Base-by-base conservation (phyloP, 2,329 filamentous ascomycete genomes). In the Aspergillus brunneoviolaceus region DNA sequence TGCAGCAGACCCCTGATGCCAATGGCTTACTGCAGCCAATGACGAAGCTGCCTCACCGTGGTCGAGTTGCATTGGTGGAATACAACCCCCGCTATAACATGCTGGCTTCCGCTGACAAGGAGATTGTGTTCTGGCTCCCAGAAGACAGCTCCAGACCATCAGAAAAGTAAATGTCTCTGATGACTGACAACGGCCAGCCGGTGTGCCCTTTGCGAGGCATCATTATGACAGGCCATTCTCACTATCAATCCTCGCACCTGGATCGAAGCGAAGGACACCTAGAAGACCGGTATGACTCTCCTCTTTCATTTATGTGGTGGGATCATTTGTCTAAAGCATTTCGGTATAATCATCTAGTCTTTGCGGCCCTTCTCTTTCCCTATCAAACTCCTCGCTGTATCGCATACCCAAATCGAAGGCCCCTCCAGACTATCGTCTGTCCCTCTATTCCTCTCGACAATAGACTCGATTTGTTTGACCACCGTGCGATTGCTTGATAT, bases 1-100 rank as follows among this genome's bases (percentile, higher is more conserved):
- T 89, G 19, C 79, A 90, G 66, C 82, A 78, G 58, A 71, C 81
- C 25, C 78, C 83, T 1, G 54, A 83, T 79, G 50, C 83, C 83
- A 75, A 86, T 85, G 51, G 78, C 90, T 65, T 70, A 49, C 60
- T 81, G 55, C 72, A 77, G 60, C 79, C 80, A 2, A 70, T 73
- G 56, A 65, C 69, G 49, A 76, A 65, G 50, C 60, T 81, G 51
- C 70, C 77, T 56, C 74, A 78, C 62, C 70, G 77, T 84, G 79
- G 87, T 81, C 72, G 87, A 86, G 77, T 86, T 55, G 89, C 89
- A 0, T 84, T 96, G 12, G 82, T 96, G 48, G 91, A 90, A 23
- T 95, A 92, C 74, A 98, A 97, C 72, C 95, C 93, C 27, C 85
- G 93, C 53, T 95, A 89, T 76, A 97, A 98, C 76, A 88, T 97